Evolutionary conservation across 116 monocot species (phyloP).

Genomic region (Iris pallida): DNA sequence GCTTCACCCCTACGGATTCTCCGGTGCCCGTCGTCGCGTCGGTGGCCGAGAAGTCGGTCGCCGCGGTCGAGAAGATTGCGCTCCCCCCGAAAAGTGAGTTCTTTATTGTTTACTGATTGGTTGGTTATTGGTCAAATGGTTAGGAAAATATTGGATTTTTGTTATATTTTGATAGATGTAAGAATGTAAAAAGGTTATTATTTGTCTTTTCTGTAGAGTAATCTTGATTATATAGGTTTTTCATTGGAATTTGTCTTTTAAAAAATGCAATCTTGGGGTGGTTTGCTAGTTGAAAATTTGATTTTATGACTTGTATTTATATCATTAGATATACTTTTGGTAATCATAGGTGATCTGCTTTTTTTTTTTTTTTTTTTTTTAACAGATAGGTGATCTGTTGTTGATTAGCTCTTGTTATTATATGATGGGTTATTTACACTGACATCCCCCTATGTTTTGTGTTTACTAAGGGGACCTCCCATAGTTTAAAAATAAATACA

Average conservation of each 20-base stretch:
- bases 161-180: not conserved
- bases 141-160: not conserved
- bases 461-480: too few relatives aligned
- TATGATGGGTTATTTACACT: too few relatives aligned
- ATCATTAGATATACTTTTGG: not conserved
- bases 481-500: too few relatives aligned
- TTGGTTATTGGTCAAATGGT: not conserved
- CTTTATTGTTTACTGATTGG: not conserved
- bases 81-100: conserved; percentile 62
- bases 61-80: conserved; percentile 13
- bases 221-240: not conserved
- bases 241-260: not conserved
- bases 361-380: too few relatives aligned
- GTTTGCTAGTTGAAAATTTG: not conserved
- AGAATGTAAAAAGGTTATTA: not conserved
- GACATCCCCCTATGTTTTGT: too few relatives aligned
- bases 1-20: conserved; percentile 44
- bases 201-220: not conserved
- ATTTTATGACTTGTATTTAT: not conserved
- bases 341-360: not conserved
- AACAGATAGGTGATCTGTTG: not conserved
- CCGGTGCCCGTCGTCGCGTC: not conserved
- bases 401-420: too few relatives aligned
- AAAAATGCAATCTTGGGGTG: not conserved
- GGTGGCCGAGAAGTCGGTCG: not conserved